Percentiles rank a stretch among this genome's conserved stretches.
phyloP scores from a whole-genome alignment of 140 eudicot species.

The Oenanthe javanica region DNA sequence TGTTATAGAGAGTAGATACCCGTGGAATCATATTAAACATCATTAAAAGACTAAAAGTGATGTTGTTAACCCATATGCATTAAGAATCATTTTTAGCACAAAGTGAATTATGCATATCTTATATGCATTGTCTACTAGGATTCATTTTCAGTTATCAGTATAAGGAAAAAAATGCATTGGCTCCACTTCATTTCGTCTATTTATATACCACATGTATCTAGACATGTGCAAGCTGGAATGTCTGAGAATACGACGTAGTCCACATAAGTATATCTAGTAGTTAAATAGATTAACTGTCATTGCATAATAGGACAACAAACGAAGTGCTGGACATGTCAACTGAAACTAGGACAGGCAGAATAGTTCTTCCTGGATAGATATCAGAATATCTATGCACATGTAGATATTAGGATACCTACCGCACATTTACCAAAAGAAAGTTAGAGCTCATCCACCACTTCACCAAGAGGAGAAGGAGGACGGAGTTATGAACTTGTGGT shows the following conservation, averaged over 20 bases:
- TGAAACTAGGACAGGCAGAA: not conserved
- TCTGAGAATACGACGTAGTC: too few species aligned
- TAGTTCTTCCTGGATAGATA: not conserved
- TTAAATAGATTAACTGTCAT: not conserved
- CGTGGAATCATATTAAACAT: not conserved
- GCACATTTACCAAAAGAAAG: too few species aligned
- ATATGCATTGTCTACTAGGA: not conserved
- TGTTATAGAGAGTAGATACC: conserved; percentile 12
- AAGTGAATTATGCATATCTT: not conserved
- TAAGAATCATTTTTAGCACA: not conserved
- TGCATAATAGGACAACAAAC: not conserved
- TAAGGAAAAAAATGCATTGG: not conserved
- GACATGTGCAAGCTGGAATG: not conserved
- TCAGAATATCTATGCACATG: not conserved
- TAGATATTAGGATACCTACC: not conserved
- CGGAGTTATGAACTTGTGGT: too few species aligned
- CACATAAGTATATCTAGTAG: not conserved
- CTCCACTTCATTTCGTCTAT: not conserved
- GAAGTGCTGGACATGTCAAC: not conserved
- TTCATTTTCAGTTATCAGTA: not conserved
- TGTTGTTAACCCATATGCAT: not conserved
- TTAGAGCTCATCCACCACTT: too few species aligned
- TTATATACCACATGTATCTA: not conserved
- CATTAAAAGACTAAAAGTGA: conserved; percentile 12
- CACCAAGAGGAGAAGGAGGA: too few species aligned